A percentile compares a stretch with the other conserved stretches of the same genome.
Conservation (phyloP, 1,139 yeast genomes). For the Yamadazyma dendronema region DNA sequence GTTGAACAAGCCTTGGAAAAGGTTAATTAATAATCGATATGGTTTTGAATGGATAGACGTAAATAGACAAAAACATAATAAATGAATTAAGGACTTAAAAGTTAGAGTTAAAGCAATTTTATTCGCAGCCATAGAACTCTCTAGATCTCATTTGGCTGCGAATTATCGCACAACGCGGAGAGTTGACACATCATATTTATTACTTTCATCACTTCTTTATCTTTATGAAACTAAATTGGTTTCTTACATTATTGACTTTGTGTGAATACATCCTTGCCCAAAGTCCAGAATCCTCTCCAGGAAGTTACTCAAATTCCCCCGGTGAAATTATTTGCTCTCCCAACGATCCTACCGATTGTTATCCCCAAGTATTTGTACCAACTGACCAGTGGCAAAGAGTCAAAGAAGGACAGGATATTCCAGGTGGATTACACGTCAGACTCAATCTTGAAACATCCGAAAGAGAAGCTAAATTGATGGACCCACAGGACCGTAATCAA, state of each 20-base stretch:
- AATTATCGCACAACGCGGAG: neutral
- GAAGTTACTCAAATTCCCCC: neutral
- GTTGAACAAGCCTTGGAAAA: slow-evolving; percentile 63
- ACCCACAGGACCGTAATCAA: slow-evolving; percentile 19
- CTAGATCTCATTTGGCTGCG: too few relatives aligned
- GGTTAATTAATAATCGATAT: slow-evolving; percentile 13
- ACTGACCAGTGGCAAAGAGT: slow-evolving; percentile 66
- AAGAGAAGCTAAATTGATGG: slow-evolving; percentile 63
- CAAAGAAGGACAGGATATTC: slow-evolving; percentile 66
- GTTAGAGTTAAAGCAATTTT: too few relatives aligned
- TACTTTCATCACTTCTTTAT: too few relatives aligned
- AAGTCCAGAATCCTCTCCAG: neutral
- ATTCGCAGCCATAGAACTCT: too few relatives aligned
- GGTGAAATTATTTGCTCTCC: slow-evolving; percentile 42
- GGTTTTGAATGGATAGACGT: neutral
- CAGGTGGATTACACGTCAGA: slow-evolving; percentile 75
- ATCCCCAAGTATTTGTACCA: slow-evolving; percentile 62
- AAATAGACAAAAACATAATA: neutral
- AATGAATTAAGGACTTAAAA: too few relatives aligned
- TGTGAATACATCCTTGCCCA: neutral
- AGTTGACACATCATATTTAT: too few relatives aligned
- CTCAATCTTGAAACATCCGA: slow-evolving; percentile 65
- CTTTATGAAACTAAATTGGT: neutral
- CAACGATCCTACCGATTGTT: slow-evolving; percentile 51
- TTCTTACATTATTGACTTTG: neutral